Evolutionary conservation across 352 stramenopile genomes (phyloP).

Genomic region (Globisporangium nodosum): DNA sequence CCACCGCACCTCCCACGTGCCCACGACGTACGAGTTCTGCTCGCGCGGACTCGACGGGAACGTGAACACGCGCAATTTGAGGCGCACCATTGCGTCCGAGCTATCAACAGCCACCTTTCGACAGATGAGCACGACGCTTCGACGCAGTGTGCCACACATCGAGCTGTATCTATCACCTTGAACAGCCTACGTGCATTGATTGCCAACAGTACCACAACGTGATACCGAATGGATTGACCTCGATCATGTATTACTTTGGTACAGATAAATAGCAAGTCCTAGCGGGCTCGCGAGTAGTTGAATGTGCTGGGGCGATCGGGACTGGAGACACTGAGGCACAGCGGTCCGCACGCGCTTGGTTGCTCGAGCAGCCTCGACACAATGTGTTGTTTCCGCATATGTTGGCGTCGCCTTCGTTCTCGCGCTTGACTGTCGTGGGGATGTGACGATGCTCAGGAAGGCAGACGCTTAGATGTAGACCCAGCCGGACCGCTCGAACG

Average conservation of each 20-base stretch:
- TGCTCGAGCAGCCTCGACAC: too few relatives aligned
- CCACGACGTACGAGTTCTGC: conserved; percentile 78
- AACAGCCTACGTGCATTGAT: too few relatives aligned
- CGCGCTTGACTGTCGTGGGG: neutral
- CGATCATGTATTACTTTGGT: neutral
- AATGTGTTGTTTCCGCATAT: too few relatives aligned
- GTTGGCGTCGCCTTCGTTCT: neutral
- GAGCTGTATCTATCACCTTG: too few relatives aligned
- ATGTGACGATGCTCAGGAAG: too few relatives aligned
- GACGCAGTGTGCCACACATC: too few relatives aligned
- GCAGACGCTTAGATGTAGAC: conserved; percentile 50
- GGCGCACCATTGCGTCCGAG: conserved; percentile 22
- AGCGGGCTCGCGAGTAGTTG: neutral
- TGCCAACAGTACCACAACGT: neutral
- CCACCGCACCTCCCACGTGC: conserved; percentile 43
- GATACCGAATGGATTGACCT: neutral
- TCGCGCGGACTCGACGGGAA: conserved; percentile 56
- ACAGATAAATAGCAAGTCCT: conserved; percentile 2
- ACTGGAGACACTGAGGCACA: too few relatives aligned
- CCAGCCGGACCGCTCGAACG: conserved; percentile 74
- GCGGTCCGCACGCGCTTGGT: too few relatives aligned
- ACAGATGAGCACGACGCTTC: neutral
- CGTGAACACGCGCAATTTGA: conserved; percentile 78
- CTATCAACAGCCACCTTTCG: neutral
- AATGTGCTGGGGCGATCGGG: too few relatives aligned